Evolutionary conservation across 2,329 filamentous ascomycete genomes (phyloP), one percentile per base, ranked within the genome.

Genomic region (Aspergillus brasiliensis): DNA sequence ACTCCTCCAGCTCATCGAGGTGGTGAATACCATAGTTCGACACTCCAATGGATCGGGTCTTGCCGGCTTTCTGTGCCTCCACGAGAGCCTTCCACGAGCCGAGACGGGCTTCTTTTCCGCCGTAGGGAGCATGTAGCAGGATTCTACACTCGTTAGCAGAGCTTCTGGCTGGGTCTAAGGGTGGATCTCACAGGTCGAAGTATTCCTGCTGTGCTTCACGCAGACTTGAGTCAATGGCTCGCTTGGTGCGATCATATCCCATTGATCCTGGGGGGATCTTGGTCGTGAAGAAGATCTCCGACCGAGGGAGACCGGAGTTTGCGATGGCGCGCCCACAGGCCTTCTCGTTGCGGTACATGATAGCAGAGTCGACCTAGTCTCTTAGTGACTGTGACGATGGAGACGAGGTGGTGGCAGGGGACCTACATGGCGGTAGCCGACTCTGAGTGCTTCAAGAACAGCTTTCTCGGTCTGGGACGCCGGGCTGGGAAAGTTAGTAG

Each of bases 11-110:
- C 71, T 92, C 89, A 63, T 90, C 83, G 53, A 92, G 82, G 79
- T 93, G 91, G 63, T 86, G 85, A 42, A 90, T 84, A 0, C 91
- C 91, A 70, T 85, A 95, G 75, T 95, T 95, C 70, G 87, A 91
- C 1, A 95, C 89, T 0, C 91, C 91, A 23, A 86, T 90, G 63
- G 84, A 87, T 70, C 78, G 87, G 28, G 92, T 80, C 76, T 92
- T 87, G 0, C 91, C 90, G 1, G 86, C 88, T 4, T 83, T 75
- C 28, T 93, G 86, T 0, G 91, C 90, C 77, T 94, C 91, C 66
- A 91, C 88, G 0, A 95, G 78, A 0, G 91, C 91, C 66, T 79
- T 83, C 91, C 91, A 95, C 69, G 88, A 91, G 38, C 89, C 87
- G 54, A 90, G 73, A 4, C 91, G 82, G 7, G 86, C 87, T 67